Evolutionary conservation across 495 filamentous ascomycete genomes (phyloP).

Genomic region (Penicillium chermesinum): DNA sequence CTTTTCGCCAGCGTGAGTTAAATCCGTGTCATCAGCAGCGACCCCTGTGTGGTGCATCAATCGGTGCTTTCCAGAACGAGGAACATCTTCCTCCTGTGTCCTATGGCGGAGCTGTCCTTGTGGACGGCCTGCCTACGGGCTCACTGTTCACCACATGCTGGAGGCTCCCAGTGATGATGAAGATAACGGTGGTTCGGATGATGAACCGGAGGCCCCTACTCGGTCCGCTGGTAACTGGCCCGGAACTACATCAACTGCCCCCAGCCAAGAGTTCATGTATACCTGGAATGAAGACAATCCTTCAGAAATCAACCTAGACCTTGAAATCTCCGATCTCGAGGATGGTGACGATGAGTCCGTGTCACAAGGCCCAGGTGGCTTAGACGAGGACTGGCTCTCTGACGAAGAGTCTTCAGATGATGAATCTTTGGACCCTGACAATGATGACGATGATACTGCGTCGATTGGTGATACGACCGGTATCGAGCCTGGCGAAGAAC

Average conservation of each 20-base stretch:
- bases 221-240: conserved; percentile 36
- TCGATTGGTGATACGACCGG: conserved; percentile 84
- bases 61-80: conserved; percentile 81
- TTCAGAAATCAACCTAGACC: conserved; percentile 34
- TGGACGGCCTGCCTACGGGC: conserved; percentile 82
- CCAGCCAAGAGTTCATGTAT: conserved; percentile 26
- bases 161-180: conserved; percentile 71
- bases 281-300: conserved; percentile 29
- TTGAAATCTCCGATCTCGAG: conserved; percentile 48
- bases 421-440: conserved; percentile 36
- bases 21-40: conserved; percentile 60
- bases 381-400: conserved; percentile 40
- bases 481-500: conserved; percentile 66
- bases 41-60: conserved; percentile 82
- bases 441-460: conserved; percentile 54
- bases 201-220: conserved; percentile 25
- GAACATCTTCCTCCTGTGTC: conserved; percentile 83
- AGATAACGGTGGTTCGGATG: conserved; percentile 17
- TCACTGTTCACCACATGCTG: conserved; percentile 95
- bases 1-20: conserved; percentile 30
- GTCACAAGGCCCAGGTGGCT: conserved; percentile 23
- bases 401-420: conserved; percentile 47
- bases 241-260: conserved; percentile 9
- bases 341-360: conserved; percentile 35
- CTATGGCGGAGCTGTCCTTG: conserved; percentile 78